Conservation (phyloP, 169 alveolate species). For the Condylostoma magnum region DNA sequence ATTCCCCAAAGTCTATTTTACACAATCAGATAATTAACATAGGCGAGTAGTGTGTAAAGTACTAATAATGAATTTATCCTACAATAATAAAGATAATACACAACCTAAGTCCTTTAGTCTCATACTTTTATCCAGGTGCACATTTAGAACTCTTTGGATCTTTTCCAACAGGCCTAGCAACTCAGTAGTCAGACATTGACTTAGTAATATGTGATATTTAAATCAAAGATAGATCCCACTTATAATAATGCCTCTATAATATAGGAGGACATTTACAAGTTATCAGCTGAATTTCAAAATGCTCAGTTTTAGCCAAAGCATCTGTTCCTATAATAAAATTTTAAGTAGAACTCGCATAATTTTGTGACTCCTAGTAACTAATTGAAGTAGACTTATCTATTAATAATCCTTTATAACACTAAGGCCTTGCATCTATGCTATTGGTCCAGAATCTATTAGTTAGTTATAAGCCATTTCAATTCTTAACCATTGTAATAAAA, state of each 20-base stretch:
- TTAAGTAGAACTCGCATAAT: neutral
- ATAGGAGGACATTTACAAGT: neutral
- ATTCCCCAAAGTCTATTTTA: too few relatives aligned
- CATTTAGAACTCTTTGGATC: slow-evolving; percentile 13
- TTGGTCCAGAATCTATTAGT: neutral
- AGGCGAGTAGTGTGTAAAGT: too few relatives aligned
- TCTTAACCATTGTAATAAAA: neutral
- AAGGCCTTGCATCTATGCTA: slow-evolving; percentile 6
- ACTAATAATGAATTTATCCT: too few relatives aligned
- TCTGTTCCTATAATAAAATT: slow-evolving; percentile 23
- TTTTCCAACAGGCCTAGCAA: slow-evolving; percentile 9
- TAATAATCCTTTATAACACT: slow-evolving; percentile 18
- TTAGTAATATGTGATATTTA: neutral
- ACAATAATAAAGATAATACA: too few relatives aligned
- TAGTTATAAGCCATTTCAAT: neutral
- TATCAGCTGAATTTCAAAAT: neutral
- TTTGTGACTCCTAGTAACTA: neutral
- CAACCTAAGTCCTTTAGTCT: neutral
- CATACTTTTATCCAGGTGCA: neutral
- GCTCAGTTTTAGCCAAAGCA: neutral
- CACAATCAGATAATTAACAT: too few relatives aligned
- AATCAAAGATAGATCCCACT: neutral
- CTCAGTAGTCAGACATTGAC: slow-evolving; percentile 11
- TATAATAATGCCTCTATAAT: neutral
- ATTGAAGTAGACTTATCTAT: slow-evolving; percentile 3